phyloP scores from a whole-genome alignment of 352 stramenopile species.

The Pythium aphanidermatum region DNA sequence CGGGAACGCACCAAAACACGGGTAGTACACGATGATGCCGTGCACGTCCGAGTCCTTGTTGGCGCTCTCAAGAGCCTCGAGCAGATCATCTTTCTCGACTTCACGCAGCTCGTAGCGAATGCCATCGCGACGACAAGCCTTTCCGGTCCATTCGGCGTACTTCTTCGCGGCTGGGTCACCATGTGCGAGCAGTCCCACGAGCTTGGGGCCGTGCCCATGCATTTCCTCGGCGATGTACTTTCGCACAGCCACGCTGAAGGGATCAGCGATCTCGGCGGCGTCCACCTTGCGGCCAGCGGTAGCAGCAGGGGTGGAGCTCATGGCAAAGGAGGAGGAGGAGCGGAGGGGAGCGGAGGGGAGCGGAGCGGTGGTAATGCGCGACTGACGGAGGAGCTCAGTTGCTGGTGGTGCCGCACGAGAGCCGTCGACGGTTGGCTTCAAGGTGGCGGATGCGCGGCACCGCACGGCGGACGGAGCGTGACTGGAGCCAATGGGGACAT shows the following conservation, averaged over 20 bases:
- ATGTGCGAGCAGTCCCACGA: conserved; percentile 92
- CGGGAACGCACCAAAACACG: conserved; percentile 95
- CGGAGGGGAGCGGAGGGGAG: not conserved
- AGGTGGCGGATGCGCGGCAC: conserved; percentile 2
- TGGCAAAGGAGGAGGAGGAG: not conserved
- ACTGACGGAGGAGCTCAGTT: not conserved
- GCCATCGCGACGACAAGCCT: conserved; percentile 91
- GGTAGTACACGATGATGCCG: conserved; percentile 98
- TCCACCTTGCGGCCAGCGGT: conserved; percentile 54
- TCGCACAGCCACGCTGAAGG: conserved; percentile 82
- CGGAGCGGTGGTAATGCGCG: conserved; percentile 13
- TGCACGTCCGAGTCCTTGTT: conserved; percentile 94
- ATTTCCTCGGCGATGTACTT: conserved; percentile 77
- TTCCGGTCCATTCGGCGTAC: conserved; percentile 97
- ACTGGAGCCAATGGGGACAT: not conserved
- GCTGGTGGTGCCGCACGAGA: not conserved
- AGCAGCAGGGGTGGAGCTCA: conserved; percentile 5
- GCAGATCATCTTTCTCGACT: conserved; percentile 91
- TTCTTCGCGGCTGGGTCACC: conserved; percentile 92
- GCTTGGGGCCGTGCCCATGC: conserved; percentile 72
- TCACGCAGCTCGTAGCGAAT: conserved; percentile 96
- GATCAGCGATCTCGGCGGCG: conserved; percentile 75
- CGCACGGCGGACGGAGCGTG: not conserved
- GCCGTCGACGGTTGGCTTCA: not conserved
- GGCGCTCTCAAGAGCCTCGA: conserved; percentile 89